Percentiles rank a stretch among this genome's conserved stretches.
These are phyloP conservation scores for Eutypa lata DNA, from an alignment of 2,329 filamentous ascomycete genomes.

Conservation along the genomic window DNA sequence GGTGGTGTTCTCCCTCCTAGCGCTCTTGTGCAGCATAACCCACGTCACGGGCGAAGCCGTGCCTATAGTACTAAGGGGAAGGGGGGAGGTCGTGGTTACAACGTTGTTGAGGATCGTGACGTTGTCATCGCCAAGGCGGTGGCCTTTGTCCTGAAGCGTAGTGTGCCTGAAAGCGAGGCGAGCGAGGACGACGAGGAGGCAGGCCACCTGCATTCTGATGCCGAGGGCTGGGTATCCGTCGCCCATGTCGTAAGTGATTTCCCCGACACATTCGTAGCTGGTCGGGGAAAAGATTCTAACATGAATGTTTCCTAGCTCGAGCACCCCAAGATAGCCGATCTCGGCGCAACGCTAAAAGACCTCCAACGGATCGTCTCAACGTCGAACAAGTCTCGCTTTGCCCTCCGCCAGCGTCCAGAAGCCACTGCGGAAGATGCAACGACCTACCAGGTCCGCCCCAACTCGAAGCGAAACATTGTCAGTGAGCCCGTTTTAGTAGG, in stretches of 20 bases:
- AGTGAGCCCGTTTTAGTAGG: constrained; percentile 22
- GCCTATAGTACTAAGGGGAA: constrained; percentile 38
- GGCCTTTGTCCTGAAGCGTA: constrained; percentile 38
- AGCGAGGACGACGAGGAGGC: constrained; percentile 27
- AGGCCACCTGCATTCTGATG: constrained; percentile 31
- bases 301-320: constrained; percentile 23
- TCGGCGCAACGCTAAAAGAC: constrained; percentile 33
- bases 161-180: constrained; percentile 32
- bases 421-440: constrained; percentile 20
- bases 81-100: constrained; percentile 34
- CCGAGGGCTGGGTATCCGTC: constrained; percentile 39
- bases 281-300: background rate
- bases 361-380: constrained; percentile 30
- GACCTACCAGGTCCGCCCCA: constrained; percentile 35
- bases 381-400: constrained; percentile 35
- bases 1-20: constrained; percentile 34
- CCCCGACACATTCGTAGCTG: background rate
- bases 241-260: constrained; percentile 34
- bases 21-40: constrained; percentile 29
- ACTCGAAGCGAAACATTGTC: constrained; percentile 23
- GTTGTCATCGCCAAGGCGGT: constrained; percentile 38
- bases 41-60: constrained; percentile 36
- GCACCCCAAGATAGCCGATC: constrained; percentile 31
- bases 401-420: constrained; percentile 25
- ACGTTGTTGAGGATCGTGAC: constrained; percentile 38